Percentiles rank a stretch among this genome's conserved stretches.
These are phyloP conservation scores for Tubosaeta sp. DNA, from an alignment of 768 basidiomycete species.

Conservation along the genomic window DNA sequence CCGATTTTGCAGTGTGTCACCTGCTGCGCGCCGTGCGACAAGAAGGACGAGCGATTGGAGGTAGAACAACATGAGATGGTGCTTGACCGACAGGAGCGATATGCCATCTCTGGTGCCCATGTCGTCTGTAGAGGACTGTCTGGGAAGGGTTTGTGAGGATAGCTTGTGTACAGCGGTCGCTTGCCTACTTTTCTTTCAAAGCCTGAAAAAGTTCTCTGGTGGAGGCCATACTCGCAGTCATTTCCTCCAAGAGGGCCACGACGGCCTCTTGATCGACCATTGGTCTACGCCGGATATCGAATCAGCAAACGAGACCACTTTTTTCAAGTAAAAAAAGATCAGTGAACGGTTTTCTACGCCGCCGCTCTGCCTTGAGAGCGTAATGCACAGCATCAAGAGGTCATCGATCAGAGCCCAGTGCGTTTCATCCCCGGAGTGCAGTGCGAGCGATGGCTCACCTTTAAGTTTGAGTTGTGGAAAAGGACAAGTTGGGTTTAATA, in stretches of 20 bases:
- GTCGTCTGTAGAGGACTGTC: constrained; percentile 29
- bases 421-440: constrained; percentile 42
- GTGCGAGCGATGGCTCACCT: constrained; percentile 4
- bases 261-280: constrained; percentile 16
- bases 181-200: constrained; percentile 50
- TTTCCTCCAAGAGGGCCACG: constrained; percentile 42
- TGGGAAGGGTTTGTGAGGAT: constrained; percentile 20
- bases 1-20: constrained; percentile 55
- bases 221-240: constrained; percentile 59
- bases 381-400: constrained; percentile 48
- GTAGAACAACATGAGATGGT: constrained; percentile 79
- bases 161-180: not conserved
- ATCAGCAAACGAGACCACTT: constrained; percentile 10
- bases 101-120: constrained; percentile 73
- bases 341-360: constrained; percentile 67
- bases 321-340: constrained; percentile 27
- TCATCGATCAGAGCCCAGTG: constrained; percentile 56
- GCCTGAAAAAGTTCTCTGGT: constrained; percentile 53
- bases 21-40: constrained; percentile 62
- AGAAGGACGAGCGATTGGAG: constrained; percentile 78
- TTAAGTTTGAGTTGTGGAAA: not conserved
- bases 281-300: constrained; percentile 1
- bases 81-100: constrained; percentile 85
- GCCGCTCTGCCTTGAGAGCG: constrained; percentile 43
- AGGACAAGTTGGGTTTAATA: not conserved